These are phyloP conservation scores for Alternaria tenuissima DNA, from an alignment of 2,329 filamentous ascomycete genomes.

Conservation along the genomic window DNA sequence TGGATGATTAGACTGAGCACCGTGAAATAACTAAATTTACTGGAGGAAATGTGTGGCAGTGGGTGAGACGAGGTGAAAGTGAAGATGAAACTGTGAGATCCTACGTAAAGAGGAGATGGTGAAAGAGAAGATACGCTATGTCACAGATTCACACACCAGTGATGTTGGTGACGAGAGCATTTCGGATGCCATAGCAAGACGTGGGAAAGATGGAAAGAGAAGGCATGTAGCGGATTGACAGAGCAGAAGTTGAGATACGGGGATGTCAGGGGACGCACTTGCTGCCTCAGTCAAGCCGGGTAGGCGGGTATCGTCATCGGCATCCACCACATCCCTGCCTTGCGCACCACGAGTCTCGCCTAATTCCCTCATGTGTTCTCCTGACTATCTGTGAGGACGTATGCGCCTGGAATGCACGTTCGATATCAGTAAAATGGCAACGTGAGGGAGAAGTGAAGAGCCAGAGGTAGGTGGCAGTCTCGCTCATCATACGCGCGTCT, in stretches of 20 bases:
- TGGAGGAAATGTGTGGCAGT: fast-evolving
- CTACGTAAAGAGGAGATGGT: not conserved
- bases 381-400: not conserved
- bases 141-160: not conserved
- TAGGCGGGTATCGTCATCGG: not conserved
- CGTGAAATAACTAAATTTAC: not conserved
- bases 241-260: not conserved
- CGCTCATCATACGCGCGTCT: not conserved
- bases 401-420: not conserved
- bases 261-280: not conserved
- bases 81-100: not conserved
- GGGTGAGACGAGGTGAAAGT: too few relatives aligned
- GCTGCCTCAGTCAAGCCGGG: not conserved
- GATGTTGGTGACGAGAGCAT: not conserved
- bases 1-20: not conserved
- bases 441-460: not conserved
- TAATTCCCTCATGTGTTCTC: too few relatives aligned
- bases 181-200: not conserved
- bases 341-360: too few relatives aligned
- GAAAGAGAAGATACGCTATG: not conserved
- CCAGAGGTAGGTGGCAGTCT: not conserved
- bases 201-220: not conserved
- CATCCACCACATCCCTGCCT: not conserved
- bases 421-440: not conserved
- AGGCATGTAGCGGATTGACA: not conserved